phyloP scores from a whole-genome alignment of 805 yeast genomes.

The Spathaspora passalidarum region DNA sequence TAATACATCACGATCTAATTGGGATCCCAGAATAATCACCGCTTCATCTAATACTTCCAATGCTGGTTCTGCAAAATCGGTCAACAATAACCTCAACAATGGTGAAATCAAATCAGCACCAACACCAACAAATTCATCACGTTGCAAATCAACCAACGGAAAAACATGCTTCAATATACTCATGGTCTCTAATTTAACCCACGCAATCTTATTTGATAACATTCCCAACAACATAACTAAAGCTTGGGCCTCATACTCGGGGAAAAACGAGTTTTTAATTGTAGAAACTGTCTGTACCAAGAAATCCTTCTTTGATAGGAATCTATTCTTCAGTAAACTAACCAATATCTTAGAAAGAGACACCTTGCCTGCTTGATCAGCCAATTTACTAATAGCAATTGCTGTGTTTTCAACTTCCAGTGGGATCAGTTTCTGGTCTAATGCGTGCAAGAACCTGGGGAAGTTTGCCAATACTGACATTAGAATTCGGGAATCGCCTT shows the following conservation, averaged over 20 bases:
- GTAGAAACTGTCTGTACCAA: slow-evolving; percentile 74
- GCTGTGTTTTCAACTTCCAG: slow-evolving; percentile 48
- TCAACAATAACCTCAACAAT: slow-evolving; percentile 68
- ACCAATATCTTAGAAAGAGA: slow-evolving; percentile 68
- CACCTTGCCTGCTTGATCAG: slow-evolving; percentile 52
- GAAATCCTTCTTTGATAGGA: slow-evolving; percentile 89
- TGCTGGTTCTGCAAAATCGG: slow-evolving; percentile 87
- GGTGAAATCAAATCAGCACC: slow-evolving; percentile 97
- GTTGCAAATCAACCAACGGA: slow-evolving; percentile 71
- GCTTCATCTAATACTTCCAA: slow-evolving; percentile 87
- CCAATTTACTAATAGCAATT: slow-evolving; percentile 50
- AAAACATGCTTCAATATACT: slow-evolving; percentile 69
- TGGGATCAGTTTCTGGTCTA: slow-evolving; percentile 50
- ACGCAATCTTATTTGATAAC: slow-evolving; percentile 67
- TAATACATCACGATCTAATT: slow-evolving; percentile 85
- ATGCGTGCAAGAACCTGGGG: slow-evolving; percentile 82
- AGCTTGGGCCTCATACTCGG: slow-evolving; percentile 68
- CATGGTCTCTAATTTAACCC: slow-evolving; percentile 83
- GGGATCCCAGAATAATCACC: slow-evolving; percentile 80
- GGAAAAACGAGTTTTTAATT: slow-evolving; percentile 67
- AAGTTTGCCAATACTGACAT: slow-evolving; percentile 73
- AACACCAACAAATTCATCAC: slow-evolving; percentile 78
- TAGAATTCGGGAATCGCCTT: slow-evolving; percentile 63
- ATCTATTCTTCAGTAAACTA: slow-evolving; percentile 73
- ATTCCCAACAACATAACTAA: slow-evolving; percentile 76